phyloP scores from a whole-genome alignment of 2,329 filamentous ascomycete genomes.

The Clarireedia hainanense region DNA sequence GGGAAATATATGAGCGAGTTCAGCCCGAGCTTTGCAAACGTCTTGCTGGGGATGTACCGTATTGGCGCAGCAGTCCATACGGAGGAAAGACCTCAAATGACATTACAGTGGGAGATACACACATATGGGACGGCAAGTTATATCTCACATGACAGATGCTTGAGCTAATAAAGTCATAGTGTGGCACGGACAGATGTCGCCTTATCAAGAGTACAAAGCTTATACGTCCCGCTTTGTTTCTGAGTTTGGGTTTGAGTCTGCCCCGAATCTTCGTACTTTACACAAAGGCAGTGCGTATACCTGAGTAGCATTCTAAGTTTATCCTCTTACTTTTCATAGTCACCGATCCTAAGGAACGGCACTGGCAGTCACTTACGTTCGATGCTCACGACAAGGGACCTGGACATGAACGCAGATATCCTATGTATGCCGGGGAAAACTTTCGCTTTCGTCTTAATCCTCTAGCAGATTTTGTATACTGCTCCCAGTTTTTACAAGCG shows the following conservation, averaged over 20 bases:
- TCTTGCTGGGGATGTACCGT: constrained; percentile 61
- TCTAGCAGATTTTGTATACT: constrained; percentile 24
- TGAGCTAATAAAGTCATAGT: constrained; percentile 27
- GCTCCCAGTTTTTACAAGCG: constrained; percentile 23
- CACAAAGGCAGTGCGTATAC: constrained; percentile 34
- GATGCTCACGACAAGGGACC: constrained; percentile 49
- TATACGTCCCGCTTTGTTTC: constrained; percentile 45
- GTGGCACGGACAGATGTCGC: constrained; percentile 46
- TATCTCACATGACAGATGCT: neutral
- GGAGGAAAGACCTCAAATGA: constrained; percentile 63
- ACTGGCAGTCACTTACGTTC: constrained; percentile 42
- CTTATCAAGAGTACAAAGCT: constrained; percentile 41
- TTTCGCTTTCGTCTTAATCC: constrained; percentile 24
- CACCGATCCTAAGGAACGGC: constrained; percentile 38
- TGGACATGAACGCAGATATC: constrained; percentile 44
- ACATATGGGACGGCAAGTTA: constrained; percentile 44
- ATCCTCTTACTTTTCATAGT: constrained; percentile 14
- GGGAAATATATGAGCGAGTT: constrained; percentile 45
- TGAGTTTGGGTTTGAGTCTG: constrained; percentile 48
- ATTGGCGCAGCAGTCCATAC: constrained; percentile 79
- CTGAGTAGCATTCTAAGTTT: no score
- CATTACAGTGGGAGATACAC: constrained; percentile 43
- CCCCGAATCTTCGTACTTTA: constrained; percentile 37
- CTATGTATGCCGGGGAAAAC: constrained; percentile 27
- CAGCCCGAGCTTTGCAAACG: constrained; percentile 63